Conservation (phyloP, 2,329 filamentous ascomycete species). For the Ophiostoma sp. region DNA sequence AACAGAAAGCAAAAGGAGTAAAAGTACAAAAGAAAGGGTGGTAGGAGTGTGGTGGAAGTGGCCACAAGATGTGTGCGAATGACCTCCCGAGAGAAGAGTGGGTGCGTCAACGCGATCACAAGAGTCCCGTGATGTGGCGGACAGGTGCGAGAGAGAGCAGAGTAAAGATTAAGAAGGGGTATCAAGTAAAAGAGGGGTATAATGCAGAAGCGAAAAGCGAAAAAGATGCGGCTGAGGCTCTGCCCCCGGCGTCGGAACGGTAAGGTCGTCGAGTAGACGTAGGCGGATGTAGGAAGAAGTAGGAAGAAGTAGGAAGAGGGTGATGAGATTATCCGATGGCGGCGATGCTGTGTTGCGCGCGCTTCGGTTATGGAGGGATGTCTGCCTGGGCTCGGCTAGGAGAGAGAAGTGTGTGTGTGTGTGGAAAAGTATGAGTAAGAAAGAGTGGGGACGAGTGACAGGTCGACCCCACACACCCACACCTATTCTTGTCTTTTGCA, state of each 20-base stretch:
- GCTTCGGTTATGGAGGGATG: not conserved
- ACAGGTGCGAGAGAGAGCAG: not conserved
- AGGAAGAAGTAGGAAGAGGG: not conserved
- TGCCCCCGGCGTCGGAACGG: not conserved
- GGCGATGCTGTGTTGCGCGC: not conserved
- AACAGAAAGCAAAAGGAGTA: not conserved
- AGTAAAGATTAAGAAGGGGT: constrained; percentile 10
- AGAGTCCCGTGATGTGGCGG: not conserved
- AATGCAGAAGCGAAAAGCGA: constrained; percentile 13
- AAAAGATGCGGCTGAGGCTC: constrained; percentile 13
- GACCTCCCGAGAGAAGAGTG: not conserved
- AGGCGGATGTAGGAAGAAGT: not conserved
- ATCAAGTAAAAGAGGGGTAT: constrained; percentile 10
- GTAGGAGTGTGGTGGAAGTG: too few relatives aligned
- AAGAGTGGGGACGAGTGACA: too few relatives aligned
- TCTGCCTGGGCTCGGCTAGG: not conserved
- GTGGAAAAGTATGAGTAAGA: not conserved
- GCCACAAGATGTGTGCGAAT: not conserved
- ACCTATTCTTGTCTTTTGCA: too few relatives aligned
- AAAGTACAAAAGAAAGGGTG: constrained; percentile 5
- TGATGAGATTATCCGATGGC: not conserved
- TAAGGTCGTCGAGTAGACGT: not conserved
- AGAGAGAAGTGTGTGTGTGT: not conserved
- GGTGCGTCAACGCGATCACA: not conserved
- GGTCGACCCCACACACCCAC: too few relatives aligned